Evolutionary conservation across 208 protist species (phyloP), one percentile per base, ranked within the genome.

Genomic region (Leishmania tarentolae): DNA sequence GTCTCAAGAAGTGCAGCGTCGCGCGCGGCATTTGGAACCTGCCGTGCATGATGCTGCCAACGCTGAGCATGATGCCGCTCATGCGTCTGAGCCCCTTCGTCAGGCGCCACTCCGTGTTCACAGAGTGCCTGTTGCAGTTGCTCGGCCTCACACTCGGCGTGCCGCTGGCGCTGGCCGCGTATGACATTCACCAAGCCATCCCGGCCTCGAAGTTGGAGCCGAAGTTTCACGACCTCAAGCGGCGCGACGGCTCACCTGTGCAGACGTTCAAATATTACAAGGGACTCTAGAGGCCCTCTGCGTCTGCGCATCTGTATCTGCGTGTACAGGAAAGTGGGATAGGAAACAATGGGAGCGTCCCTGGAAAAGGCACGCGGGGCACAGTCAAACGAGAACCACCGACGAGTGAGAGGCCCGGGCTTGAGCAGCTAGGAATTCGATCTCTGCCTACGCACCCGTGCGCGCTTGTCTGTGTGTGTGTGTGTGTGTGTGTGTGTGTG

Each of bases 41-140:
- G n/a, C 92, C 94, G 40, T 92, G 88, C 47, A 94, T 98, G 87
- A 80, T 96, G 73, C 81, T 98, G n/a, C 96, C 96, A 42, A 95
- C 94, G 44, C 80, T 98, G n/a, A 63, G 92, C 50, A 94, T 97
- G 91, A 80, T 90, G 71, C 86, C 92, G 17, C 86, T 98, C 31
- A 84, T 80, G 61, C 83, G 86, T 35, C 72, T 86, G 59, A 81
- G 74, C 61, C 19, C 72, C 21, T 66, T 90, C 28, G 88, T 83
- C 35, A 81, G 89, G 7, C 73, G 68, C 56, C 68, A 82, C 77
- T 78, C 92, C 11, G 75, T 90, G 65, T 31, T 83, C 28, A 87
- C 82, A 47, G 93, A 97, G 76, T 85, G 82, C 6, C 69, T 82
- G 8, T 72, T 97, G 83, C 93, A 97, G 83, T 86, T 97, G 76